These are phyloP conservation scores for Pleodorina starrii DNA, from an alignment of 139 green algal species.

Conservation along the genomic window DNA sequence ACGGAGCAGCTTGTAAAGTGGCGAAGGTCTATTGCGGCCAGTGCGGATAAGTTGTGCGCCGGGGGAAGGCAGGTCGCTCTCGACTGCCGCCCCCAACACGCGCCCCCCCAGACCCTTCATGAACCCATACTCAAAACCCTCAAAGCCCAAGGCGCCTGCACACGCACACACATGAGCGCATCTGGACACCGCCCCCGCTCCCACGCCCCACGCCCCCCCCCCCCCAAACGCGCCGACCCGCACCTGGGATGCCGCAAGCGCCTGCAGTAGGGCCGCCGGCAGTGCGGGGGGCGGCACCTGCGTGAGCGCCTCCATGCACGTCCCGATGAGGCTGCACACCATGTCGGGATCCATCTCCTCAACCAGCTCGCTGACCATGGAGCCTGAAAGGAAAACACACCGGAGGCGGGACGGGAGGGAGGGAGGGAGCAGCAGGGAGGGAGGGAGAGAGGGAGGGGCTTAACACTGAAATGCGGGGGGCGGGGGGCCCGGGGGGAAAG, in stretches of 20 bases:
- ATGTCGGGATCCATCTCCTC: slow-evolving; percentile 22
- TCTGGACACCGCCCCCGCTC: too few relatives aligned
- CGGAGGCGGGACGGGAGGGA: too few relatives aligned
- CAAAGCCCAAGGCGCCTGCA: neutral
- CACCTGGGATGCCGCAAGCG: neutral
- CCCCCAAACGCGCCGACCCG: too few relatives aligned
- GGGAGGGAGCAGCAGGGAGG: too few relatives aligned
- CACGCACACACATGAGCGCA: neutral
- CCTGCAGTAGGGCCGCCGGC: neutral
- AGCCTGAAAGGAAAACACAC: neutral
- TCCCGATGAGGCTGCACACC: slow-evolving; percentile 39
- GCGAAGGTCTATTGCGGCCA: neutral
- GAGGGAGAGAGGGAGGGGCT: too few relatives aligned
- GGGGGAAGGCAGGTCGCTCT: neutral
- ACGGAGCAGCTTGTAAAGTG: neutral
- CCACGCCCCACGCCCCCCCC: too few relatives aligned
- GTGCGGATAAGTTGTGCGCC: neutral
- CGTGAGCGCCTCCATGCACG: slow-evolving; percentile 10
- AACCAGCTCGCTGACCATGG: slow-evolving; percentile 33
- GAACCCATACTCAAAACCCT: too few relatives aligned
- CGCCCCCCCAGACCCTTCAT: neutral
- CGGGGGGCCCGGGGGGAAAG: too few relatives aligned
- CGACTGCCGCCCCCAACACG: neutral
- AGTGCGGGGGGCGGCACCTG: neutral
- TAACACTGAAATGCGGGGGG: too few relatives aligned